Conservation (phyloP, 208 protist species). For the Strigomonas galati region DNA sequence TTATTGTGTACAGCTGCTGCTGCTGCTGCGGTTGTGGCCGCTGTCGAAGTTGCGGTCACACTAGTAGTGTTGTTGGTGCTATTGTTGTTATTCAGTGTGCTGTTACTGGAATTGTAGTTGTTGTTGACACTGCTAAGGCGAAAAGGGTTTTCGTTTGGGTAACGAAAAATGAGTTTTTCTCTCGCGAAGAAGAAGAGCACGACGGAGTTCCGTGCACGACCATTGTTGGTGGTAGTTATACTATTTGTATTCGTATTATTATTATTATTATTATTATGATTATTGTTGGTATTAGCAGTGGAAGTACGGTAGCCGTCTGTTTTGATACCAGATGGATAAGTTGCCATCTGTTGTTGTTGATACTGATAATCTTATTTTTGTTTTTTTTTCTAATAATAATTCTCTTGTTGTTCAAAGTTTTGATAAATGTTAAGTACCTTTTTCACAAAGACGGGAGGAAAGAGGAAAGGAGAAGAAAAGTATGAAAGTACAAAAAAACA, state of each 20-base stretch:
- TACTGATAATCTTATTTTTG: constrained; percentile 1
- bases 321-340: too few relatives aligned
- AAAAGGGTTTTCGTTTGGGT: constrained; percentile 71
- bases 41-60: neutral
- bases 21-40: constrained; percentile 1
- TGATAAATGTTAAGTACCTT: neutral
- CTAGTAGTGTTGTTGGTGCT: constrained; percentile 15
- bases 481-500: too few relatives aligned
- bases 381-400: constrained; percentile 7
- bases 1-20: constrained; percentile 5
- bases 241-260: too few relatives aligned
- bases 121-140: constrained; percentile 22
- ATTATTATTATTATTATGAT: too few relatives aligned
- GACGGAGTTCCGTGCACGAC: constrained; percentile 14
- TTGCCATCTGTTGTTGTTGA: neutral
- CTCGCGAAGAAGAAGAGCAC: constrained; percentile 79
- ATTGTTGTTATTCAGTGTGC: constrained; percentile 14
- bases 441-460: too few relatives aligned
- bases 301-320: too few relatives aligned
- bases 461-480: too few relatives aligned
- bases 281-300: neutral
- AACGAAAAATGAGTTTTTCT: constrained; percentile 80
- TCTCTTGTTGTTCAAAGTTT: neutral
- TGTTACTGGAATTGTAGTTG: constrained; percentile 11
- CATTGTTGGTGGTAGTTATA: constrained; percentile 1